Evolutionary conservation across 768 basidiomycete species (phyloP), one percentile per base, ranked within the genome.

Genomic region (Leccinum variicolor): DNA sequence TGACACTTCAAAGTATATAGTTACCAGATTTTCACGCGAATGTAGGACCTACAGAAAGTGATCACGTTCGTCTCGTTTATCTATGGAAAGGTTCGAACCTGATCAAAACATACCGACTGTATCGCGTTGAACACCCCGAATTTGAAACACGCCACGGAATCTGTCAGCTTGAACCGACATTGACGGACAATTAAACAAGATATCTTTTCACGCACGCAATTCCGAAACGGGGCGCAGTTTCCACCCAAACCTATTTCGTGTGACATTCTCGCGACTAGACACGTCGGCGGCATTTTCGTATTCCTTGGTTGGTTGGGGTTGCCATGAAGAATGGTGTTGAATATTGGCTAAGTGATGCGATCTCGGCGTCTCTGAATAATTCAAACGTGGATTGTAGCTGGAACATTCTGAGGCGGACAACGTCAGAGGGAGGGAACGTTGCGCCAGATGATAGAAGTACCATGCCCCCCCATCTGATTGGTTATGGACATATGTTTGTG

Each of bases 51-150:
- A 49, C 15, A 26, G 21, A 46, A 64, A 45, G 21, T 31, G 29
- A 21, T 56, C n/a, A 60, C 2, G 29, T n/a, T 25, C 15, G 34
- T 39, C 28, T 45, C 49, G 23, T 11, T 1, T 39, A 33, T 19
- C 7, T 46, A 43, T 13, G 2, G 46, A 53, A n/a, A 36, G 4
- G 39, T 26, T 53, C 66, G 56, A 66, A 93, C 94, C 62, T 80
- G 79, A 50, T 89, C 82, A 62, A 90, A 92, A 68, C 91, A 94
- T 28, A 77, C 79, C 14, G 90, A 92, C 64, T 99, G 96, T 21
- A 98, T 84, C 3, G 89, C 86, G 69, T 98, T 98, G 78, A 98
- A 98, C 3, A 89, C 83, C 0, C 86, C 85, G 62, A 95, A 97
- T 66, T 89, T 90, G 81, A 95, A n/a, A 97, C 2, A 93, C 75